These are phyloP conservation scores for Tuber magnatum DNA, from an alignment of 495 filamentous ascomycete species.

Conservation along the genomic window DNA sequence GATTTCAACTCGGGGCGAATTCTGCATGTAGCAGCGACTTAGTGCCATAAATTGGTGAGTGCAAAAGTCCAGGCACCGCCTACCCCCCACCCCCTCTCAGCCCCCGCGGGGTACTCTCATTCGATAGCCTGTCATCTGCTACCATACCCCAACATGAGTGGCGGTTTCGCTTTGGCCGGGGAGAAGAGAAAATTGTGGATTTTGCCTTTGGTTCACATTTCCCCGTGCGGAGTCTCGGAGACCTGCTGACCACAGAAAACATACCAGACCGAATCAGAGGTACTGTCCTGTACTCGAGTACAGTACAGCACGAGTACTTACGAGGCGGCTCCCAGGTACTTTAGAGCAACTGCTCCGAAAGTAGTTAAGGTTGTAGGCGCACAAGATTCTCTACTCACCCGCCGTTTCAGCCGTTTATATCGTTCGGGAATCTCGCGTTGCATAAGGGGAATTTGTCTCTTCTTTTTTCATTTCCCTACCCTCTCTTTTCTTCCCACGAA, in stretches of 20 bases:
- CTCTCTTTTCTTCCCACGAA: slow-evolving; percentile 17
- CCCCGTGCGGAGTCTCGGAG: slow-evolving; percentile 27
- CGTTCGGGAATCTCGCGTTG: slow-evolving; percentile 31
- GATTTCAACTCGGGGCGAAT: slow-evolving; percentile 9
- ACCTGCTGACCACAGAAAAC: slow-evolving; percentile 35
- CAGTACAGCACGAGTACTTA: slow-evolving; percentile 22
- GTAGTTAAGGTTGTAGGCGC: slow-evolving; percentile 24
- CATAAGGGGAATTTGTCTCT: slow-evolving; percentile 23
- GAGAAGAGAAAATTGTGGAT: slow-evolving; percentile 24
- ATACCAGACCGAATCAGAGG: slow-evolving; percentile 30
- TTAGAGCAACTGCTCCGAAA: slow-evolving; percentile 27
- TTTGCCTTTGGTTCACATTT: slow-evolving; percentile 29
- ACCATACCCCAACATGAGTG: slow-evolving; percentile 16
- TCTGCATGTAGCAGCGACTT: slow-evolving; percentile 20
- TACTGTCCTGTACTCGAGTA: slow-evolving; percentile 14
- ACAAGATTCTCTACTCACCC: slow-evolving; percentile 23
- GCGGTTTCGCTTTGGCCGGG: slow-evolving; percentile 13
- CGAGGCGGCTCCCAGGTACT: slow-evolving; percentile 20
- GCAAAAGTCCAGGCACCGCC: neutral
- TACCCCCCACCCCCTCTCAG: slow-evolving; percentile 15
- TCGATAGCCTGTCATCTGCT: slow-evolving; percentile 20
- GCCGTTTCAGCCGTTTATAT: slow-evolving; percentile 38
- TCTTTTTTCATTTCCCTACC: slow-evolving; percentile 21
- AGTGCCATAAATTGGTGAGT: slow-evolving; percentile 5
- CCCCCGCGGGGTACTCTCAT: slow-evolving; percentile 8